phyloP scores from a whole-genome alignment of 768 basidiomycete genomes.

The Amanita molliuscula region DNA sequence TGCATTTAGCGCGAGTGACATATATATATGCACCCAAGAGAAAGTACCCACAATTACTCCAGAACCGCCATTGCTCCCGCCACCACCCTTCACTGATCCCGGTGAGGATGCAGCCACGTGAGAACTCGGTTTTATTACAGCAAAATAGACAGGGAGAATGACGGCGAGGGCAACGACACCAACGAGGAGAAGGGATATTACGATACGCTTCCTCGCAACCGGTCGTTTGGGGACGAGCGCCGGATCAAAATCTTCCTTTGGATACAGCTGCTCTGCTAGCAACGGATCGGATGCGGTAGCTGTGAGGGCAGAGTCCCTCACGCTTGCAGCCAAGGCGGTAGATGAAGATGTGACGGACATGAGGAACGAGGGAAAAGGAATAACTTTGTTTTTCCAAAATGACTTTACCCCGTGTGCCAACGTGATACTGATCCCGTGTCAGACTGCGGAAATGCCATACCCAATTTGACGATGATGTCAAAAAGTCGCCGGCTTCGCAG shows the following conservation, averaged over 20 bases:
- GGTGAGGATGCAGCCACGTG: constrained; percentile 5
- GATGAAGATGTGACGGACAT: neutral
- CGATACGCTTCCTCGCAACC: neutral
- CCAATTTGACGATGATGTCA: neutral
- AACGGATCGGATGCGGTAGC: neutral
- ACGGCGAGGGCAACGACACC: constrained; percentile 18
- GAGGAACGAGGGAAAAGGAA: neutral
- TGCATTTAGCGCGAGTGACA: neutral
- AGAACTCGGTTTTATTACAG: constrained; percentile 18
- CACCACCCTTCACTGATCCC: neutral
- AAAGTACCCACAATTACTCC: constrained; percentile 1
- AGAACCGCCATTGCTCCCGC: neutral
- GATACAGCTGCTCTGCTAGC: neutral
- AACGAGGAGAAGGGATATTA: neutral
- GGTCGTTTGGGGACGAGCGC: neutral
- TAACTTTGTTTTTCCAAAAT: neutral
- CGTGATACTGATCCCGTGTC: neutral
- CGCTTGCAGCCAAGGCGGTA: neutral
- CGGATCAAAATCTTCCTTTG: neutral
- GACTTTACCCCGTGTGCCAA: neutral
- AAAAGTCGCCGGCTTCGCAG: neutral
- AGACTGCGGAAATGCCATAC: too few relatives aligned
- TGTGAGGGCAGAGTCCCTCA: neutral
- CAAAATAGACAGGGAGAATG: constrained; percentile 24
- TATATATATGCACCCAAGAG: neutral